Evolutionary conservation across 352 stramenopile species (phyloP), one percentile per base, ranked within the genome.

Genomic region (Thalassiosira hispida): DNA sequence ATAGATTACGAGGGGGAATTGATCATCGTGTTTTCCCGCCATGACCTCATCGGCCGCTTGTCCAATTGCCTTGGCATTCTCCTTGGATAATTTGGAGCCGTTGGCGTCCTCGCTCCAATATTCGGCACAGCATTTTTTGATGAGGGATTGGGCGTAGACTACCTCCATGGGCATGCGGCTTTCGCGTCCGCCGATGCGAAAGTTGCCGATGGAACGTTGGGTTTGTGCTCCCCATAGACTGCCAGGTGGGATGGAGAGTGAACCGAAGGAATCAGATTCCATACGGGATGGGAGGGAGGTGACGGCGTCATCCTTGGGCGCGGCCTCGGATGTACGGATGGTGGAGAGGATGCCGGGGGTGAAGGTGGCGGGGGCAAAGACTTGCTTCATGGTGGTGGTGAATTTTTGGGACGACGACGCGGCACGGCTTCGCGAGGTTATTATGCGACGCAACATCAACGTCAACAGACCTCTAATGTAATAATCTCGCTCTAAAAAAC

Each of bases 171-270:
- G 96, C 97, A 99, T 99, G 51, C 92, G 93, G 56, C 95, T 95
- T 74, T 95, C 82, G 2, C 69, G 75, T 22, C 94, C 94, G 31
- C 96, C 96, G 77, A 99, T 98, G 31, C 95, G 94, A 85, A 98
- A 98, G 89, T 98, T 98, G 76, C 95, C 72, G 38, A 98, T 89
- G 31, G 95, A 98, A 73, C 97, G 94, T 91, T 98, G 95, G 12
- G 97, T 99, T 80, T 94, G 89, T 42, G 82, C 86, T n/a, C 89
- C 89, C 75, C 84, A 94, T 0, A 94, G 71, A n/a, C 52, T 81
- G 22, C 81, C 79, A n/a, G 85, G 74, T 25, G 79, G 77, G 57
- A 94, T 91, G 20, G 83, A 62, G 20, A 94, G 64, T 2, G 61
- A 59, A 52, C 89, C 89, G 77, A 94, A 87, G 35, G 71, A 75